phyloP scores from a whole-genome alignment of 495 filamentous ascomycete species.

The Penicillium egyptiacum region DNA sequence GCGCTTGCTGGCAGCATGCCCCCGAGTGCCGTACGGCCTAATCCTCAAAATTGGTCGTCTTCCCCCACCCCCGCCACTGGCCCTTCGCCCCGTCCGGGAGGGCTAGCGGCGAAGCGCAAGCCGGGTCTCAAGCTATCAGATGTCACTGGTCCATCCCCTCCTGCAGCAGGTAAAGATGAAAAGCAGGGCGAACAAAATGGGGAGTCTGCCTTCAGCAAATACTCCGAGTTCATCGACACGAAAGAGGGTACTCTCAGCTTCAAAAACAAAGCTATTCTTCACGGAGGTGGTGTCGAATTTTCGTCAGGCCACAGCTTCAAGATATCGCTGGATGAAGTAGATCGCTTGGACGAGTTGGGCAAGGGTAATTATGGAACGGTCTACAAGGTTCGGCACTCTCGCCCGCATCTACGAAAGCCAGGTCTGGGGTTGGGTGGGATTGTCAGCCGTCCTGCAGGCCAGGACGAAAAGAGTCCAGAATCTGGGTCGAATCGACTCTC shows the following conservation, averaged over 20 bases:
- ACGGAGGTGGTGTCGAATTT: slow-evolving; percentile 87
- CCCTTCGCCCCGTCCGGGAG: slow-evolving; percentile 47
- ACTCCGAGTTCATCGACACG: slow-evolving; percentile 86
- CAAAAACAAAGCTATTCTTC: slow-evolving; percentile 87
- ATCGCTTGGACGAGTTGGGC: slow-evolving; percentile 90
- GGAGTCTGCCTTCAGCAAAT: slow-evolving; percentile 81
- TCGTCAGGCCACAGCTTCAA: slow-evolving; percentile 84
- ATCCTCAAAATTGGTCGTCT: slow-evolving; percentile 50
- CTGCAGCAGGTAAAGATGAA: slow-evolving; percentile 19
- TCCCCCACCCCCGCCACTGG: slow-evolving; percentile 40
- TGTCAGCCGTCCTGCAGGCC: slow-evolving; percentile 39
- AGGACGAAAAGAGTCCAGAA: slow-evolving; percentile 28
- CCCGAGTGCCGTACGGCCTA: slow-evolving; percentile 35
- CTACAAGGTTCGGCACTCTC: slow-evolving; percentile 88
- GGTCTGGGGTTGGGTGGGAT: slow-evolving; percentile 73
- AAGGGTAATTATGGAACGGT: slow-evolving; percentile 99
- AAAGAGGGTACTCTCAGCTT: slow-evolving; percentile 90
- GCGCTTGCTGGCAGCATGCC: slow-evolving; percentile 43
- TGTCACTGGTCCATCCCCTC: slow-evolving; percentile 39
- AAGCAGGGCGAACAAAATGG: slow-evolving; percentile 23
- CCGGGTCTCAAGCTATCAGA: slow-evolving; percentile 53
- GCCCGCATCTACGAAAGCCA: slow-evolving; percentile 73
- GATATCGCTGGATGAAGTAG: slow-evolving; percentile 94
- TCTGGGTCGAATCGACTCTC: slow-evolving; percentile 43
- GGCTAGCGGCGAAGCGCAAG: slow-evolving; percentile 55